Evolutionary conservation across 495 filamentous ascomycete genomes (phyloP).

Genomic region (Aspergillus coremiiformis): DNA sequence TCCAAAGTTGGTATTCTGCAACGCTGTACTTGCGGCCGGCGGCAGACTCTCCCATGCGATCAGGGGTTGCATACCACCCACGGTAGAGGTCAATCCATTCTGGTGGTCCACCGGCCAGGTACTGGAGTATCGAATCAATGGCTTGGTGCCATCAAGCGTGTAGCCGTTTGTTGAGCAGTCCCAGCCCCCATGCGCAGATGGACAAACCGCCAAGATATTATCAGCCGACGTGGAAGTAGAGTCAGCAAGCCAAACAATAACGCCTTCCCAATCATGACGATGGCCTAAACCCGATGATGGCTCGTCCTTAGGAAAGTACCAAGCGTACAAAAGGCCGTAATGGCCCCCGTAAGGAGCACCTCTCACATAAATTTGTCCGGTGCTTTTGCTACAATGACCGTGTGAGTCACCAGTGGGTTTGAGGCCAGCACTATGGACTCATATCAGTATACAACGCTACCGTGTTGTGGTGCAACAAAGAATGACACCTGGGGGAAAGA

Average conservation of each 20-base stretch:
- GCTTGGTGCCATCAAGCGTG: constrained; percentile 28
- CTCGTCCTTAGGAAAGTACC: constrained; percentile 47
- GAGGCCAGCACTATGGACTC: constrained; percentile 33
- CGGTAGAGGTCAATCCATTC: constrained; percentile 33
- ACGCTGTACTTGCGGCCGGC: constrained; percentile 26
- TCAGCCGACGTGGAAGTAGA: constrained; percentile 26
- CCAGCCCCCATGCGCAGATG: constrained; percentile 46
- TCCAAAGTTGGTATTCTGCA: constrained; percentile 38
- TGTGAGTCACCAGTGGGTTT: constrained; percentile 25
- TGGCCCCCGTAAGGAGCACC: constrained; percentile 25
- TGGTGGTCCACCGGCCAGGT: constrained; percentile 45
- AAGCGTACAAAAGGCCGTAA: constrained; percentile 46
- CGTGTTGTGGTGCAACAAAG: not conserved
- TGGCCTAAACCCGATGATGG: constrained; percentile 39
- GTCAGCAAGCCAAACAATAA: constrained; percentile 39
- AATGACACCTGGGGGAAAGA: not conserved
- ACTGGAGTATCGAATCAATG: constrained; percentile 43
- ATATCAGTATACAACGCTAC: not conserved
- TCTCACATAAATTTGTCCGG: constrained; percentile 47
- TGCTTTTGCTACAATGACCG: constrained; percentile 36
- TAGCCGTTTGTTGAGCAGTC: constrained; percentile 37
- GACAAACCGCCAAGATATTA: constrained; percentile 46
- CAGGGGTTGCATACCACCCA: constrained; percentile 46
- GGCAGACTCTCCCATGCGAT: constrained; percentile 49
- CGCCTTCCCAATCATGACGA: constrained; percentile 47